A percentile compares a stretch with the other conserved stretches of the same genome.
Evolutionary conservation across 148 eudicot species (phyloP).

Genomic region (Linanthus parryae): DNA sequence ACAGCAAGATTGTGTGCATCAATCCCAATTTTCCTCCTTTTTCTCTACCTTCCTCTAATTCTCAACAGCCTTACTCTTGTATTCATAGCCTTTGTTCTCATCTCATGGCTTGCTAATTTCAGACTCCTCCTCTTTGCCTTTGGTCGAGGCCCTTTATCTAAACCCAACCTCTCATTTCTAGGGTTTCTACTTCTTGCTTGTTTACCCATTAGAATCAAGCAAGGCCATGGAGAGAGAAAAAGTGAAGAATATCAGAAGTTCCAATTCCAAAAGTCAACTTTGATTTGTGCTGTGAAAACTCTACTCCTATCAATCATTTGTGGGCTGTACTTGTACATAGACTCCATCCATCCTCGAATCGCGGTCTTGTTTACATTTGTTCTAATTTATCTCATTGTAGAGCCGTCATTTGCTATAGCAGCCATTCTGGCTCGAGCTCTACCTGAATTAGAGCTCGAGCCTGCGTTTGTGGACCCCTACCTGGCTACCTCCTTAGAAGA

Average conservation of each 20-base stretch:
- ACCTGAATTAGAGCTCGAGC: constrained; percentile 4
- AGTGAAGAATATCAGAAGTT: background rate
- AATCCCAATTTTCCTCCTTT: constrained; percentile 23
- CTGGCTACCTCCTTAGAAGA: constrained; percentile 13
- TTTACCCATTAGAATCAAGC: constrained; percentile 24
- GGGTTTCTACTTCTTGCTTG: constrained; percentile 25
- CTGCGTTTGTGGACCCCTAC: constrained; percentile 14
- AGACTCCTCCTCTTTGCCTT: constrained; percentile 36
- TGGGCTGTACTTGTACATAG: background rate
- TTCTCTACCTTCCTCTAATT: constrained; percentile 30
- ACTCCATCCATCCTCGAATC: background rate
- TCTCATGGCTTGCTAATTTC: constrained; percentile 45
- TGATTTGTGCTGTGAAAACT: too few relatives aligned
- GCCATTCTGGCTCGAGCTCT: constrained; percentile 1
- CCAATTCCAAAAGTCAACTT: background rate
- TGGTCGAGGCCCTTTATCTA: constrained; percentile 15
- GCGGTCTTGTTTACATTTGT: constrained; percentile 2
- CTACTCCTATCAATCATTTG: background rate
- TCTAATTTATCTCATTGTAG: background rate
- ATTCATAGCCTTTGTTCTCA: constrained; percentile 22
- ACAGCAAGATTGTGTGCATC: constrained; percentile 18
- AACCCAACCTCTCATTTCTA: constrained; percentile 13
- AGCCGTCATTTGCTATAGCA: background rate
- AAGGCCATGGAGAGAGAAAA: background rate
- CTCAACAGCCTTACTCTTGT: constrained; percentile 27